These are phyloP conservation scores for Salvia sclarea DNA, from an alignment of 305 asterid species.

Conservation along the genomic window DNA sequence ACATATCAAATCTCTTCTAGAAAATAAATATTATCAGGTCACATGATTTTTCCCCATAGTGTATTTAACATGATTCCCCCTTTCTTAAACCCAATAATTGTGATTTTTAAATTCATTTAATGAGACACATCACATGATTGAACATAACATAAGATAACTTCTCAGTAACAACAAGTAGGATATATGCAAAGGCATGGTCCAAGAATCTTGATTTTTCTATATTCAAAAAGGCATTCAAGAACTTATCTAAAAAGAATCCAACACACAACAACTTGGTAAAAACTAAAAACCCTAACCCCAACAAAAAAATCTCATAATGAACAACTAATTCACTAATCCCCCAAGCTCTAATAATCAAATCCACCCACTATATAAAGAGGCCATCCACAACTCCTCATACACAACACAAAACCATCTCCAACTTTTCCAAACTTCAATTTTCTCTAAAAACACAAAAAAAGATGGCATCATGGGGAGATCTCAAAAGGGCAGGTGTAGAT, in stretches of 20 bases:
- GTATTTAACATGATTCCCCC: not conserved
- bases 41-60: too few relatives aligned
- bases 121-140: constrained; percentile 12
- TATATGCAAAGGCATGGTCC: constrained; percentile 9
- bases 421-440: not conserved
- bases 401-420: constrained; percentile 9
- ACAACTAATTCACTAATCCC: not conserved
- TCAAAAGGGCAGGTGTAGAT: constrained; percentile 28
- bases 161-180: constrained; percentile 4
- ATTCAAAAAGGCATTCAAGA: constrained; percentile 1
- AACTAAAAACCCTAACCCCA: too few relatives aligned
- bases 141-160: constrained; percentile 7
- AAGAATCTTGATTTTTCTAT: constrained; percentile 23
- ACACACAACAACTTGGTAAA: not conserved
- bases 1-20: too few relatives aligned
- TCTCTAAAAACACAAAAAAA: constrained; percentile 16
- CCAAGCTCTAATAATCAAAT: not conserved
- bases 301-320: not conserved
- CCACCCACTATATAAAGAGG: constrained; percentile 22
- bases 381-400: constrained; percentile 2
- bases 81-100: not conserved
- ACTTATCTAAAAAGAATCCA: constrained; percentile 29
- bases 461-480: constrained; percentile 33
- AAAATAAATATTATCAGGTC: too few relatives aligned
- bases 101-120: not conserved